phyloP scores from a whole-genome alignment of 768 basidiomycete species.

The Russula ochroleuca region DNA sequence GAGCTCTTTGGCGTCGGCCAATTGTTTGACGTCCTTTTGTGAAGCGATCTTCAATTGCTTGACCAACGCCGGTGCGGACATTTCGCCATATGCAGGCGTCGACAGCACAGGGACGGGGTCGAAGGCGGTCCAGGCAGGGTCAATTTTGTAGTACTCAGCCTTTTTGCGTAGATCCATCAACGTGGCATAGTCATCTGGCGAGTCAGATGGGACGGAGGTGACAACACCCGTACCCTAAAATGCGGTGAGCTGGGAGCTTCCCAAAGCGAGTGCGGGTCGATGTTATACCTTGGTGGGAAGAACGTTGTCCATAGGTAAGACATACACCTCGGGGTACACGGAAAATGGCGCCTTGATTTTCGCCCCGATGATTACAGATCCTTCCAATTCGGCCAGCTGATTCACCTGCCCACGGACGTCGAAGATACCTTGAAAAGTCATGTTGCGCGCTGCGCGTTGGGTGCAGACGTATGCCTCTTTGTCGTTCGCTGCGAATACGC shows the following conservation, averaged over 20 bases:
- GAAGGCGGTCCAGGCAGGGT: conserved; percentile 78
- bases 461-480: conserved; percentile 87
- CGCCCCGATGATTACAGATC: conserved; percentile 77
- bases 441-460: conserved; percentile 88
- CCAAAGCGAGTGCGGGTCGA: conserved; percentile 29
- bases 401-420: conserved; percentile 65
- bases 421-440: conserved; percentile 91
- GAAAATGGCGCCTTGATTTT: conserved; percentile 86
- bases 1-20: conserved; percentile 95
- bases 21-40: conserved; percentile 88
- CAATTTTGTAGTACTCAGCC: conserved; percentile 92
- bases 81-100: conserved; percentile 89
- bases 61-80: conserved; percentile 79
- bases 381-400: conserved; percentile 73
- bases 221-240: conserved; percentile 91
- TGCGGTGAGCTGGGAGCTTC: conserved; percentile 10
- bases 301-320: conserved; percentile 98
- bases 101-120: conserved; percentile 85
- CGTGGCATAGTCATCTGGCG: conserved; percentile 93
- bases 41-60: conserved; percentile 92
- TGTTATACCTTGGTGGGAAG: conserved; percentile 93
- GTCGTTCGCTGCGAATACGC: conserved; percentile 83
- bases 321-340: conserved; percentile 81
- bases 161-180: conserved; percentile 92
- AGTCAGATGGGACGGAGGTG: conserved; percentile 96